A percentile compares a stretch with the other conserved stretches of the same genome.
Evolutionary conservation across 371 early-diverging fungal genomes (phyloP).

Genomic region (Mucor circinelloides): DNA sequence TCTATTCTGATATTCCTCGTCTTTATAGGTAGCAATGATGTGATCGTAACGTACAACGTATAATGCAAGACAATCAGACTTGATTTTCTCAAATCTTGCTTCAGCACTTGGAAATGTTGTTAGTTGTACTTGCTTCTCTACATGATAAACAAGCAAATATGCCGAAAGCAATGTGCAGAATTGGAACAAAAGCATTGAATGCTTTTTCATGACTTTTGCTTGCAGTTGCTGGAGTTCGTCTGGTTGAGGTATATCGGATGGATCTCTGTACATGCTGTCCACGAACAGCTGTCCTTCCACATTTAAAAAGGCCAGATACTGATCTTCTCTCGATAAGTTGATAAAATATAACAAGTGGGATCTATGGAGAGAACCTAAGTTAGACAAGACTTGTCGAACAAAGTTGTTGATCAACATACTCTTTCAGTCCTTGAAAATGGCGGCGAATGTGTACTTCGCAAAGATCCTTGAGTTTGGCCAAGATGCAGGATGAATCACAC

Average conservation of each 20-base stretch:
- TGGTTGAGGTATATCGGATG: background rate
- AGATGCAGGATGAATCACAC: background rate
- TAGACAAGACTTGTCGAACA: background rate
- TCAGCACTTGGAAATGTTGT: background rate
- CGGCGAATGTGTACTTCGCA: background rate
- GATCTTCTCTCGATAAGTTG: slow-evolving; percentile 2
- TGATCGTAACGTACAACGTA: background rate
- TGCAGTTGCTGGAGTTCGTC: background rate
- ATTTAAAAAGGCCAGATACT: background rate
- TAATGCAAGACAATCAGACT: background rate
- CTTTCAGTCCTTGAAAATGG: background rate
- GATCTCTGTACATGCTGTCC: background rate
- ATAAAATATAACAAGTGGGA: background rate
- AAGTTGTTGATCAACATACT: background rate
- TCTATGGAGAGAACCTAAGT: background rate
- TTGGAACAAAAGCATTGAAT: background rate
- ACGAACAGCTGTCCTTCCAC: background rate
- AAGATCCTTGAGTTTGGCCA: background rate
- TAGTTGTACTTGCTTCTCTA: background rate
- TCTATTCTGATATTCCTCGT: background rate
- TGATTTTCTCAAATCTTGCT: background rate
- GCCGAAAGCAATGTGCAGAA: background rate
- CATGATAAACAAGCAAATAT: background rate
- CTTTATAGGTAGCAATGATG: background rate
- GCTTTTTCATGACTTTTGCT: background rate